Percentiles rank a stretch among this genome's conserved stretches.
Evolutionary conservation across 768 basidiomycete species (phyloP).

Genomic region (Calocybe cyanea): DNA sequence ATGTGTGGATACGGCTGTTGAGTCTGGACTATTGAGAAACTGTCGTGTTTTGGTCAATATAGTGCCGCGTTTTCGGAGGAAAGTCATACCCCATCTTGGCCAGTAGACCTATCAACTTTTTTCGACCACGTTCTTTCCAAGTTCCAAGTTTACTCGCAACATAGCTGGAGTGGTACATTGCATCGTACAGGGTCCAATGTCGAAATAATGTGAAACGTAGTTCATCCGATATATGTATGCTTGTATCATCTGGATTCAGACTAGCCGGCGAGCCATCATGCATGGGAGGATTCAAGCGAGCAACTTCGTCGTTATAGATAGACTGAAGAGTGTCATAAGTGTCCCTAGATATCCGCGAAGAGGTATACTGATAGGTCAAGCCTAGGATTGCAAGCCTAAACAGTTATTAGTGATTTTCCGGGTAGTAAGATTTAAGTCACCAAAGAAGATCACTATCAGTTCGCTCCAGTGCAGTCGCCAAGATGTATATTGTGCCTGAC

Average conservation of each 20-base stretch:
- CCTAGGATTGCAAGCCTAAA: constrained; percentile 88
- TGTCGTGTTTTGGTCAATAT: constrained; percentile 25
- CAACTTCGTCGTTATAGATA: constrained; percentile 88
- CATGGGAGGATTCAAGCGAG: constrained; percentile 75
- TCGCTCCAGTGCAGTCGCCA: constrained; percentile 87
- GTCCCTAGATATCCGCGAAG: constrained; percentile 82
- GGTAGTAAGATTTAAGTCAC: constrained; percentile 34
- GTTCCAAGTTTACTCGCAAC: constrained; percentile 93
- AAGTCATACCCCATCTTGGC: constrained; percentile 94
- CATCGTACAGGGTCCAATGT: constrained; percentile 97
- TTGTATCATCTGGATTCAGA: constrained; percentile 76
- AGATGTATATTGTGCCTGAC: constrained; percentile 81
- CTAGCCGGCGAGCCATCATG: constrained; percentile 38
- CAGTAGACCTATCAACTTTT: constrained; percentile 82
- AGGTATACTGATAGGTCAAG: constrained; percentile 88
- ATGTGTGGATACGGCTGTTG: constrained; percentile 94
- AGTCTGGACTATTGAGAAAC: constrained; percentile 91
- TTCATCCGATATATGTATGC: constrained; percentile 82
- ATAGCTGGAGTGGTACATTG: constrained; percentile 97
- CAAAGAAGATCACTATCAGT: constrained; percentile 93
- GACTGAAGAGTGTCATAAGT: constrained; percentile 79
- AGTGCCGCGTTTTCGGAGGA: neutral
- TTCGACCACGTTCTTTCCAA: constrained; percentile 93
- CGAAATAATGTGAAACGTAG: constrained; percentile 92
- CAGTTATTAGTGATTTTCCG: constrained; percentile 2